Conservation (phyloP, 129 eudicot genomes). For the Pittosporum tobira region DNA sequence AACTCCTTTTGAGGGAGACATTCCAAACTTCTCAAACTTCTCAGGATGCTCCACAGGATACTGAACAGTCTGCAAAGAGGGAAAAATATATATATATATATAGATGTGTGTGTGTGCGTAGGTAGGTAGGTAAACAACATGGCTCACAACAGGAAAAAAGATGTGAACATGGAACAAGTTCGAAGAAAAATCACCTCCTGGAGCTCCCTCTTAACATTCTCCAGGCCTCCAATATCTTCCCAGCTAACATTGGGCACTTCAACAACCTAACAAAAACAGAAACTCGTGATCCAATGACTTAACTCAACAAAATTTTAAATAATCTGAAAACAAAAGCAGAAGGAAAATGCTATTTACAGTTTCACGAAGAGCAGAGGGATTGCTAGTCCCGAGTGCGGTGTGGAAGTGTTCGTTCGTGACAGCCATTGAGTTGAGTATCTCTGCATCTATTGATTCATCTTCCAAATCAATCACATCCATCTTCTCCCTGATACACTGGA, state of each 20-base stretch:
- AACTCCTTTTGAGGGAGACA: conserved; percentile 97
- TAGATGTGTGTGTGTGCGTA: no score
- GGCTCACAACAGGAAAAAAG: neutral
- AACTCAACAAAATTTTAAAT: neutral
- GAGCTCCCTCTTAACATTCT: conserved; percentile 87
- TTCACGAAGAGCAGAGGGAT: conserved; percentile 96
- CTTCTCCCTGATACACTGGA: conserved; percentile 93
- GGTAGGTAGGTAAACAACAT: neutral
- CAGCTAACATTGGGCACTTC: conserved; percentile 89
- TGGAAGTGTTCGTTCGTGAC: conserved; percentile 80
- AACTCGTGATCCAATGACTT: neutral
- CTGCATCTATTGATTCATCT: conserved; percentile 92
- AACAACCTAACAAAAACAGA: conserved; percentile 34
- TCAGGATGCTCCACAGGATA: conserved; percentile 99
- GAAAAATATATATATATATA: conserved; percentile 1
- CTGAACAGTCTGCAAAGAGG: conserved; percentile 82
- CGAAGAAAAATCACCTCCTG: conserved; percentile 54
- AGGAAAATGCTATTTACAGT: conserved; percentile 27
- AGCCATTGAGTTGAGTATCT: conserved; percentile 87
- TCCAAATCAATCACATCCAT: conserved; percentile 99
- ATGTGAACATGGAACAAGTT: neutral
- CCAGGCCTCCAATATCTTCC: conserved; percentile 97
- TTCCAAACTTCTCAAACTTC: conserved; percentile 91
- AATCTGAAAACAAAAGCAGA: neutral
- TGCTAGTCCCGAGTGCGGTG: conserved; percentile 93